Evolutionary conservation across 768 basidiomycete species (phyloP).

Genomic region (Macrolepiota fuliginosa): DNA sequence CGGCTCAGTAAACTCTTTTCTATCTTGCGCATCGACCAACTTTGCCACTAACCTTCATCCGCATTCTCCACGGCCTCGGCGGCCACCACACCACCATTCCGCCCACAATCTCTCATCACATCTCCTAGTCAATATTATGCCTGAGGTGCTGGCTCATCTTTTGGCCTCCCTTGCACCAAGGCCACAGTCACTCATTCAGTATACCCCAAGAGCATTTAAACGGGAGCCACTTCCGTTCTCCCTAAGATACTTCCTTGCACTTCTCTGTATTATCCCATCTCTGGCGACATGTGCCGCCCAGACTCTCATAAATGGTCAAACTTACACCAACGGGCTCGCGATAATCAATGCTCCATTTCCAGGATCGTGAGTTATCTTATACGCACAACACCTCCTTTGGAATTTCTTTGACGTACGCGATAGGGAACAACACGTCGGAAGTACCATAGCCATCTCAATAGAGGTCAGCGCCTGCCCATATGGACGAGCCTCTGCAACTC

Average conservation of each 20-base stretch:
- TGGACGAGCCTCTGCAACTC: background rate
- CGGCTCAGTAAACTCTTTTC: background rate
- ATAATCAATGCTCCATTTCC: constrained; percentile 33
- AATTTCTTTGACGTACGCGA: background rate
- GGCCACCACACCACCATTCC: background rate
- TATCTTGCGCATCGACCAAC: background rate
- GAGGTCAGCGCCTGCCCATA: constrained; percentile 19
- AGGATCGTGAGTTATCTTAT: constrained; percentile 23
- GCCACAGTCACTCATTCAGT: background rate
- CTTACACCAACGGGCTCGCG: constrained; percentile 33
- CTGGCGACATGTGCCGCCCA: constrained; percentile 18
- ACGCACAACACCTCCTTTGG: background rate
- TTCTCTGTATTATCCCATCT: constrained; percentile 14
- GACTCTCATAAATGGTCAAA: constrained; percentile 27
- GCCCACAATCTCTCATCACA: no score
- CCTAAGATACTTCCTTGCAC: background rate
- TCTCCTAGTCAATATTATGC: background rate
- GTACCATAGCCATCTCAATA: constrained; percentile 25
- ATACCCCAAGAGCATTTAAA: background rate
- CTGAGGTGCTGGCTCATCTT: constrained; percentile 7
- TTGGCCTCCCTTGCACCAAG: background rate
- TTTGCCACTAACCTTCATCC: no score
- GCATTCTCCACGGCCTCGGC: background rate
- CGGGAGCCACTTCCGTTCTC: background rate
- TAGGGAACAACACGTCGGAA: constrained; percentile 27